These are phyloP conservation scores for Hysterium pulicare DNA, from an alignment of 2,329 filamentous ascomycete genomes.

Conservation along the genomic window DNA sequence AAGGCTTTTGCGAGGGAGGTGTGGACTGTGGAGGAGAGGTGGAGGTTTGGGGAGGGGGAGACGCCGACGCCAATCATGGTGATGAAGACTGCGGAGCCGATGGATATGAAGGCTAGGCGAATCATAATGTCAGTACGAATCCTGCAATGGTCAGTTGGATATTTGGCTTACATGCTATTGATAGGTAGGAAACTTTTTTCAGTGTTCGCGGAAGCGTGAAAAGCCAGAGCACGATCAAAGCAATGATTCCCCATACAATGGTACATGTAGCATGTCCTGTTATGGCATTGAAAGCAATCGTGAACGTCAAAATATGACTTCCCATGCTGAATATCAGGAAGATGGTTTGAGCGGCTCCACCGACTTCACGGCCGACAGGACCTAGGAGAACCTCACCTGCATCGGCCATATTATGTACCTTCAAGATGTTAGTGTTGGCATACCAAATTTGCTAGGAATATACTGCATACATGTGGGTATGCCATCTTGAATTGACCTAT, in stretches of 20 bases:
- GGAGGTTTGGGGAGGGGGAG: constrained; percentile 30
- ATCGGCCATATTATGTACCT: constrained; percentile 51
- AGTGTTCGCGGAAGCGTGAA: constrained; percentile 61
- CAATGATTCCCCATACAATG: constrained; percentile 61
- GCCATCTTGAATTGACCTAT: constrained; percentile 56
- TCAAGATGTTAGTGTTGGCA: neutral
- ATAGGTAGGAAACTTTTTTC: constrained; percentile 60
- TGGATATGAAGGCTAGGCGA: constrained; percentile 56
- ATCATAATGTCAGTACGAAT: neutral
- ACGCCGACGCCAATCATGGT: constrained; percentile 65
- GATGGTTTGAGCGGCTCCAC: constrained; percentile 59
- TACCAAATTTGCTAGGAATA: neutral
- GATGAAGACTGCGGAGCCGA: constrained; percentile 60
- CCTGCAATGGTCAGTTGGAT: neutral
- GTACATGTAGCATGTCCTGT: constrained; percentile 60
- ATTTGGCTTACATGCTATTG: constrained; percentile 49
- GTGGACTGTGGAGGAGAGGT: constrained; percentile 14
- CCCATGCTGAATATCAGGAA: constrained; percentile 66
- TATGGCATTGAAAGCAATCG: constrained; percentile 63
- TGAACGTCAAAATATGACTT: constrained; percentile 67
- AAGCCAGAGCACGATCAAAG: constrained; percentile 56
- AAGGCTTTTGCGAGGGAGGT: constrained; percentile 18
- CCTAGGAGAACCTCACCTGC: constrained; percentile 61
- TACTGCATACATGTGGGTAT: constrained; percentile 59
- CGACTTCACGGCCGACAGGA: constrained; percentile 57